phyloP scores from a whole-genome alignment of 1,284 basidiomycete species.

The Fomitiporia mediterranea region DNA sequence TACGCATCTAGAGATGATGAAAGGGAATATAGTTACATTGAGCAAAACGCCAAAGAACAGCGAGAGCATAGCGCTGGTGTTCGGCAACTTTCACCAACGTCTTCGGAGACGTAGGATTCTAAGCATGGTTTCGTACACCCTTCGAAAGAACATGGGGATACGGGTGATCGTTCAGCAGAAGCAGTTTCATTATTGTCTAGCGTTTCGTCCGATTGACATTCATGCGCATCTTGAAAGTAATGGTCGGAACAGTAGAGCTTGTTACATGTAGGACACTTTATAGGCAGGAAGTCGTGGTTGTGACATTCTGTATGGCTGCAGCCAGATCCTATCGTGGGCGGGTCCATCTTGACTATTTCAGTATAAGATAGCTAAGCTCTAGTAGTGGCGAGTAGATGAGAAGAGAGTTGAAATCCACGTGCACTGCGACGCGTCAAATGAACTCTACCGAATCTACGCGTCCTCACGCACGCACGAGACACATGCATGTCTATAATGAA shows the following conservation, averaged over 20 bases:
- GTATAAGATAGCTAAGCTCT: not conserved
- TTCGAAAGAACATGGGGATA: conserved; percentile 39
- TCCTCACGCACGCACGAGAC: no score
- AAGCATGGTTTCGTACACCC: conserved; percentile 54
- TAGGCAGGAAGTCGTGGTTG: conserved; percentile 1
- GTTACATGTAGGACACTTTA: not conserved
- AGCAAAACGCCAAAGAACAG: conserved; percentile 61
- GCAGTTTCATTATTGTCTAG: not conserved
- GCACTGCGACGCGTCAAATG: not conserved
- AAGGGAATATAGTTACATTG: conserved; percentile 39
- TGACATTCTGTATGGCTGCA: not conserved
- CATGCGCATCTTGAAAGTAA: conserved; percentile 8
- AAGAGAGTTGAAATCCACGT: not conserved
- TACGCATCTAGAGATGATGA: conserved; percentile 23
- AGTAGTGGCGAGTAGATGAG: not conserved
- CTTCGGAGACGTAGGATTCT: conserved; percentile 33
- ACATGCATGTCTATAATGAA: no score
- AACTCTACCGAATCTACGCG: not conserved
- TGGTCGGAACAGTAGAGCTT: conserved; percentile 2
- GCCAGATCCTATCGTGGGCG: not conserved
- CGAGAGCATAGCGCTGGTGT: conserved; percentile 40
- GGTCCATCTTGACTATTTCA: not conserved
- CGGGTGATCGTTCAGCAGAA: not conserved
- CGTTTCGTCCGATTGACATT: not conserved
- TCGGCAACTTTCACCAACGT: conserved; percentile 27